Evolutionary conservation across 2,329 filamentous ascomycete genomes (phyloP), one percentile per base, ranked within the genome.

Genomic region (Aspergillus sp.): DNA sequence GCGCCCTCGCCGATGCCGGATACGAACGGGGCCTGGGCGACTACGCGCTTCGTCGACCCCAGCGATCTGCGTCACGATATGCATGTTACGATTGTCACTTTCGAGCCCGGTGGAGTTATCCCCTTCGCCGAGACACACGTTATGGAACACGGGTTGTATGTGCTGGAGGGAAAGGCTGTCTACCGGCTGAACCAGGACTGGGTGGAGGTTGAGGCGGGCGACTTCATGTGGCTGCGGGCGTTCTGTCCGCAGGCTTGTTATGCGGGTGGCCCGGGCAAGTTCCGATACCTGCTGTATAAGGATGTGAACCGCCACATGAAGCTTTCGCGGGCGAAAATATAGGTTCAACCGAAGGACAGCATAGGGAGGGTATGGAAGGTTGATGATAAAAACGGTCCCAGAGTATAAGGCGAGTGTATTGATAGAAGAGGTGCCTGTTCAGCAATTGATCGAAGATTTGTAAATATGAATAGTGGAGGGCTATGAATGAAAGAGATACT

Each of bases 221-320:
- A 63, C 30, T 63, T 63, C 45, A 63, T 63, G 61, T 63, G 61
- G 61, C 32, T 63, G 58, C 61, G 61, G 3, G 61, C 61, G 38
- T 63, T 63, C 53, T 63, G 61, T 24, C 61, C 61, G 13, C 61
- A 63, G 55, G 61, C 61, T 16, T 63, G 61, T 26, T 63, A 63
- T 11, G 61, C 61, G 6, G 61, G 61, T 60, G 61, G 61, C 11
- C 61, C 61, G 16, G 60, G 61, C 22, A 59, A 54, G 30, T 63
- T 63, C 52, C 55, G 61, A 5, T 63, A 63, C 44, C 46, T 63
- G 47, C 58, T 63, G 3, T 63, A 63, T 36, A 63, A 63, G 55
- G 61, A 63, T 49, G 58, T 63, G 33, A 63, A 63, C 46, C 60
- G 61, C 14, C 61, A 63, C 45, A 61, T 61, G 61, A 63, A 63